These are phyloP conservation scores for Xylaria telfairii DNA, from an alignment of 495 filamentous ascomycete species.

Conservation along the genomic window DNA sequence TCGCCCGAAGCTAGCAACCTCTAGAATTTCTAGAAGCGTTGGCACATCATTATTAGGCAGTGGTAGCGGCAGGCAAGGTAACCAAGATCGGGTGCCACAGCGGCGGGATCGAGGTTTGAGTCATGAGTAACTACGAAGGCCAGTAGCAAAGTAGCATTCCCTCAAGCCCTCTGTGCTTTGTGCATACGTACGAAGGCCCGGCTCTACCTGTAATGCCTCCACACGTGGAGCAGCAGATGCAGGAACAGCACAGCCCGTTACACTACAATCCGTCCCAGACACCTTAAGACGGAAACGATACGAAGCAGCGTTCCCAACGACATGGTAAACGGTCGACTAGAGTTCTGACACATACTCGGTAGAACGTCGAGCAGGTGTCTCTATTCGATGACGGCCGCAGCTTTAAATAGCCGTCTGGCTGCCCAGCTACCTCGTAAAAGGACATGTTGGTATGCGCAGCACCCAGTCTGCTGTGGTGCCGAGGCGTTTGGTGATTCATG, in stretches of 20 bases:
- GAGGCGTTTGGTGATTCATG: background rate
- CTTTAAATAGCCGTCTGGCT: constrained; percentile 12
- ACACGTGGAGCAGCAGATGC: constrained; percentile 28
- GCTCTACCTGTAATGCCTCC: constrained; percentile 19
- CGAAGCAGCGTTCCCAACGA: background rate
- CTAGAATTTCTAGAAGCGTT: constrained; percentile 22
- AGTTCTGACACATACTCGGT: constrained; percentile 10
- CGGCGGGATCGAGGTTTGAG: constrained; percentile 21
- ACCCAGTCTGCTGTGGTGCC: background rate
- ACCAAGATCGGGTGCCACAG: constrained; percentile 15
- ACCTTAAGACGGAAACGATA: background rate
- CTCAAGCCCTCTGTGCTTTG: background rate
- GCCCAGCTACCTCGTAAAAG: background rate
- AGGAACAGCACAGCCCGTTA: constrained; percentile 25
- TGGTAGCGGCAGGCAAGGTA: background rate
- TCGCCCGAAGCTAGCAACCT: constrained; percentile 8
- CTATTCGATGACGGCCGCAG: background rate
- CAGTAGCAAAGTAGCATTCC: background rate
- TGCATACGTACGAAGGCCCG: background rate
- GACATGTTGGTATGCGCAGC: background rate
- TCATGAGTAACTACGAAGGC: constrained; percentile 1
- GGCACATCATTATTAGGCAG: constrained; percentile 13
- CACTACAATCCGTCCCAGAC: background rate
- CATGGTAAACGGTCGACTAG: constrained; percentile 17
- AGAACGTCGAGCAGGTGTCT: background rate